Base-by-base conservation (phyloP, 805 yeast species). In the Helenozyma baotianmanensis region DNA sequence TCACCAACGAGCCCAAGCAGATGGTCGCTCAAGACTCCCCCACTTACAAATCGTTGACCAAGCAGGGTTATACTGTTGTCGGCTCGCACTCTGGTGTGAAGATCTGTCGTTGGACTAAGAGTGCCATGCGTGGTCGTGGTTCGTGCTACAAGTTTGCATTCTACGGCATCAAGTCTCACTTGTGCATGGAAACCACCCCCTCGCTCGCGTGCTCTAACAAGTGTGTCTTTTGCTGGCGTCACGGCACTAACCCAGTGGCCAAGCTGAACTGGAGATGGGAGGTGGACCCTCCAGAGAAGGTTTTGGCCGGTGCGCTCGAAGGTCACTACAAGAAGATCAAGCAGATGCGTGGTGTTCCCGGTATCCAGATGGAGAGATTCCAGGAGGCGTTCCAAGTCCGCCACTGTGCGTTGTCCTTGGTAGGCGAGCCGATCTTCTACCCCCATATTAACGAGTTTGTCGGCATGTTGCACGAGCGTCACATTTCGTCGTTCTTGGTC, bases 151-250 rank as follows among this genome's bases (percentile, higher is more conserved):
- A 88, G 55, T 86, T 74, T 60, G 95, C 96, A 8, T 82, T 88
- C 49, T 88, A 89, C 56, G 96, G 96, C 15, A 88, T 88, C 48
- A 77, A 73, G 40, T 82, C 94, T 2, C 96, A 90, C 61, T 64
- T 90, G 36, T 88, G 97, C 61, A 88, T 88, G 97, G 97, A 88
- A 55, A 78, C 96, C 2, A 88, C 97, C 0, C 97, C 97, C 1
- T 82, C 95, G 1, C 67, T 88, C 38, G 90, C 96, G 6, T 88
- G 97, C 58, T 86, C 96, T 4, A 88, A 88, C 54, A 88, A 88
- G 56, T 88, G 97, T 71, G 96, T 89, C 4, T 88, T 88, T 53
- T 88, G 97, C 62, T 88, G 97, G 97, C 75, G 97, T 56, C 97
- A 88, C 58, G 97, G 97, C 30, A 88, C 96, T 2, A 89, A 88